Conservation (phyloP, 208 protist genomes). For the Kentomonas sorsogonicus region DNA sequence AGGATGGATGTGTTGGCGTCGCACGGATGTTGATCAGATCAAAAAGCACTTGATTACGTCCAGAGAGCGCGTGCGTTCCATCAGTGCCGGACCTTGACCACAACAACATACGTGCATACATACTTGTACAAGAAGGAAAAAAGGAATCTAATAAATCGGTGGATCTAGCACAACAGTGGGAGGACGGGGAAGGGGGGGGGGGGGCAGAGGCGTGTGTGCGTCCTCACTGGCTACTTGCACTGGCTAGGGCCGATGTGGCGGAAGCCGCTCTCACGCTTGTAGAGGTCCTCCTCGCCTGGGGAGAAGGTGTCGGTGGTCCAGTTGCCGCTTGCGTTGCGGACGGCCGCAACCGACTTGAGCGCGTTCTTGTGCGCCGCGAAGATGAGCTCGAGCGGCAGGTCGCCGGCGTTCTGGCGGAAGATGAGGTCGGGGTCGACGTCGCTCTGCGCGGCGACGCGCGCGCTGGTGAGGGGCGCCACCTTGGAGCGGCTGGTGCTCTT, state of each 20-base stretch:
- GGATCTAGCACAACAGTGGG: not conserved
- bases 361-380: conserved; percentile 73
- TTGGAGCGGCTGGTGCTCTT: conserved; percentile 82
- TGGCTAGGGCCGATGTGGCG: conserved; percentile 59
- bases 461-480: conserved; percentile 64
- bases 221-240: conserved; percentile 29
- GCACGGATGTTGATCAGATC: no score
- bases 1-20: no score
- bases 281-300: conserved; percentile 64
- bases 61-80: no score
- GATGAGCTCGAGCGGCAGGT: conserved; percentile 68
- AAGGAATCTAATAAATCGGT: conserved; percentile 7
- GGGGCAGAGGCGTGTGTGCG: not conserved
- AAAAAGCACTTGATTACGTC: no score
- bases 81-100: no score
- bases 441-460: conserved; percentile 69
- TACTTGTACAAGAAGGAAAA: not conserved
- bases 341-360: conserved; percentile 46
- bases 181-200: conserved; percentile 3
- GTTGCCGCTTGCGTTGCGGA: conserved; percentile 76
- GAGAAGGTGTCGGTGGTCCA: conserved; percentile 82
- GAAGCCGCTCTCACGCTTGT: conserved; percentile 78
- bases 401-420: conserved; percentile 68
- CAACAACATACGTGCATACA: no score
- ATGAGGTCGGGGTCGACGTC: conserved; percentile 79